Base-by-base conservation (phyloP, 441 rosid species). In the Bruguiera hainesii region DNA sequence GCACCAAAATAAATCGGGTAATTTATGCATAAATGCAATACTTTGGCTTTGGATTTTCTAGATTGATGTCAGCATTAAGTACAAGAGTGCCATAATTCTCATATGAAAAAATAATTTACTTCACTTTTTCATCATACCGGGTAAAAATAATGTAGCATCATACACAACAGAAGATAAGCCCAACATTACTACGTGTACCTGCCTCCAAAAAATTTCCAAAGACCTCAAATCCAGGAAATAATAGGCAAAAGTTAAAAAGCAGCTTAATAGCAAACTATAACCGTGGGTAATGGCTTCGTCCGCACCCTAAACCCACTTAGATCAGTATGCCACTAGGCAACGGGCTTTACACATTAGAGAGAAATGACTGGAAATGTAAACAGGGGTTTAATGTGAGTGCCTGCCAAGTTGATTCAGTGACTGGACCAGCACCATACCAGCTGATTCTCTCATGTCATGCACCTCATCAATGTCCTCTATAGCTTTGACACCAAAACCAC, bases 371-470 rank as follows among this genome's bases (percentile, higher is more conserved):
- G 18, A 42, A 42, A 26, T 21, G 16, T 53, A 23, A 23, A 23
- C 29, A 8, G 9, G 58, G 16, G 58, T 20, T 53, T 53, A 9
- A 10, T 3, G 18, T 21, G 29, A 20, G 25, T 69, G 88, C 97
- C 93, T 83, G 73, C 82, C 83, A 61, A 86, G 73, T 69, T 82
- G 84, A 58, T 82, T 82, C 83, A 89, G 75, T 50, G 97, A 85
- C 81, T 93, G 98, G 73, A 91, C 88, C 65, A 87, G 80, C 66
- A 89, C 95, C 96, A 91, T 88, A 15, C 91, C 96, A 71, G 87
- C 81, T 30, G 96, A 84, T 73, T 76, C 88, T 81, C 80, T 68
- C 81, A 82, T 79, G 35, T 87, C 93, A 71, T 68, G 67, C 29
- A 84, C 60, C 25, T 73, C 58, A 20, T 53, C 84, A 7, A 35